Conservation (phyloP, 78 protist genomes). For the Chrysochromulina parva region DNA sequence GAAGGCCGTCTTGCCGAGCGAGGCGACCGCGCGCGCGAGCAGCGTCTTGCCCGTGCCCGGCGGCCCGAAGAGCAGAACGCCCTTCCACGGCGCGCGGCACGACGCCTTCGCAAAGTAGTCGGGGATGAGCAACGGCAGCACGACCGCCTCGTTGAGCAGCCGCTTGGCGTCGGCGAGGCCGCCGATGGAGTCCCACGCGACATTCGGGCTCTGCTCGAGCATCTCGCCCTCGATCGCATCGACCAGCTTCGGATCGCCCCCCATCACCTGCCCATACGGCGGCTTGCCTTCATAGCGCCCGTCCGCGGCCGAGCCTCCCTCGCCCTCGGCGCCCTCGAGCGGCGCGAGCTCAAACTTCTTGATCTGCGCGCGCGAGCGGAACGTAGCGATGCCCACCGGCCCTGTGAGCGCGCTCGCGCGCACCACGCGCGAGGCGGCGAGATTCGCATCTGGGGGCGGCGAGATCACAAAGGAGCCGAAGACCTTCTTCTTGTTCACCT, state of each 20-base stretch:
- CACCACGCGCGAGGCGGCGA: no score
- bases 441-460: no score
- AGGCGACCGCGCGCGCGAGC: slow-evolving; percentile 92
- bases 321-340: no score
- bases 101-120: no score
- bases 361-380: no score
- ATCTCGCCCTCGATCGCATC: background rate
- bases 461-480: no score
- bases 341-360: no score
- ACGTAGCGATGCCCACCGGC: no score
- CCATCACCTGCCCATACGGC: background rate
- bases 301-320: no score
- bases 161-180: slow-evolving; percentile 38
- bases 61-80: slow-evolving; percentile 79
- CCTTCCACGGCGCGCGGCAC: slow-evolving; percentile 81
- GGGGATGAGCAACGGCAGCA: slow-evolving; percentile 31
- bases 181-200: slow-evolving; percentile 37
- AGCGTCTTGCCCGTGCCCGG: slow-evolving; percentile 63
- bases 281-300: no score
- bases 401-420: no score
- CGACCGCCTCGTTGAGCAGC: slow-evolving; percentile 33
- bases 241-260: background rate
- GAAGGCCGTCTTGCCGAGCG: slow-evolving; percentile 14
- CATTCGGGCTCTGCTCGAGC: background rate
- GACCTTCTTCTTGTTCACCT: no score